Evolutionary conservation across 352 stramenopile species (phyloP).

Genomic region (Phytophthora multivora): DNA sequence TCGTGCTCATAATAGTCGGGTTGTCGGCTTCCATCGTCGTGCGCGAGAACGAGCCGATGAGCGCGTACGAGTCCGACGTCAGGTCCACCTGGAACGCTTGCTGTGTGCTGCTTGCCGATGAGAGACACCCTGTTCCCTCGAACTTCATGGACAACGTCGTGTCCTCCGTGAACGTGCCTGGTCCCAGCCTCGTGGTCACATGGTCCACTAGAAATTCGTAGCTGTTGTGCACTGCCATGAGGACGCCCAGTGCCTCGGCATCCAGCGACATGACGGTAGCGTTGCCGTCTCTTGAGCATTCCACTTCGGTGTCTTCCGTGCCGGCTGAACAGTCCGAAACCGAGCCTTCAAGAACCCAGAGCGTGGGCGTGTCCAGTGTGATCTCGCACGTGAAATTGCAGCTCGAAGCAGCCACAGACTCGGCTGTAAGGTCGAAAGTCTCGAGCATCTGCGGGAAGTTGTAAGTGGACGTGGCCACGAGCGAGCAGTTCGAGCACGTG

Average conservation of each 20-base stretch:
- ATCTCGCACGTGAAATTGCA: slow-evolving; percentile 64
- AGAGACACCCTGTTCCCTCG: slow-evolving; percentile 54
- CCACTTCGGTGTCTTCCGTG: slow-evolving; percentile 23
- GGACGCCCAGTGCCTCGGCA: slow-evolving; percentile 30
- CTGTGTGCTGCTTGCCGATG: slow-evolving; percentile 15
- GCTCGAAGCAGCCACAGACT: slow-evolving; percentile 32
- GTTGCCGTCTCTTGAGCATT: slow-evolving; percentile 61
- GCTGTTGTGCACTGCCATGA: slow-evolving; percentile 47
- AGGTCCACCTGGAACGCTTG: slow-evolving; percentile 71
- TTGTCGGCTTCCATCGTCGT: slow-evolving; percentile 54
- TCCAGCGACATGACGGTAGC: slow-evolving; percentile 55
- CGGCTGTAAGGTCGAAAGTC: slow-evolving; percentile 59
- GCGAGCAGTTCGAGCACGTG: slow-evolving; percentile 73
- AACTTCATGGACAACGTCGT: slow-evolving; percentile 63
- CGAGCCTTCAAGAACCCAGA: slow-evolving; percentile 56
- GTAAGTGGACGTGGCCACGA: slow-evolving; percentile 58
- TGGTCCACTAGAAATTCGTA: slow-evolving; percentile 64
- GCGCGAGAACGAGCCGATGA: slow-evolving; percentile 63
- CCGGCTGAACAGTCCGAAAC: slow-evolving; percentile 44
- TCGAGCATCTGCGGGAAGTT: slow-evolving; percentile 77
- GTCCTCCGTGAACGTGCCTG: slow-evolving; percentile 62
- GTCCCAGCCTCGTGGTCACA: slow-evolving; percentile 59
- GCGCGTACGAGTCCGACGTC: slow-evolving; percentile 53
- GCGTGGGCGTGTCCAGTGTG: slow-evolving; percentile 53
- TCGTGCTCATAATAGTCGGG: slow-evolving; percentile 52